These are phyloP conservation scores for Globisporangium spinosum DNA, from an alignment of 352 stramenopile genomes.

Conservation along the genomic window DNA sequence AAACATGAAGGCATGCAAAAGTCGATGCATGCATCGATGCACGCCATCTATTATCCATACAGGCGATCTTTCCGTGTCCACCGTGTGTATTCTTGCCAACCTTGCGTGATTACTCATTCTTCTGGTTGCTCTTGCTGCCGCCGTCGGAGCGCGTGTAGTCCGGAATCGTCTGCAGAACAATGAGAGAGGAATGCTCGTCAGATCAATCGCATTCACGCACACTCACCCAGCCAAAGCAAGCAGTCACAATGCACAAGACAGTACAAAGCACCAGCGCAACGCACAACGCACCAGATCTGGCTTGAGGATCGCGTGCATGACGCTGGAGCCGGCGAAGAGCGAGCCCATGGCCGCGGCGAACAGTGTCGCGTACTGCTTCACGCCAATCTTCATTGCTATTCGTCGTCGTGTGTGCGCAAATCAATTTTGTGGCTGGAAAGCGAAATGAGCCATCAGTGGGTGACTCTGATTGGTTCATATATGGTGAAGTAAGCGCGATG, in stretches of 20 bases:
- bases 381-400: conserved; percentile 52
- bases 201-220: background rate
- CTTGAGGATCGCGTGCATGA: conserved; percentile 82
- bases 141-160: conserved; percentile 17
- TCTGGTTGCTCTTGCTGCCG: conserved; percentile 11
- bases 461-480: conserved; percentile 28
- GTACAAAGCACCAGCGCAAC: background rate
- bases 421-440: background rate
- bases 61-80: background rate
- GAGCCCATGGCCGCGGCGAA: conserved; percentile 70
- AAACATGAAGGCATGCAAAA: background rate
- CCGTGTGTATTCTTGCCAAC: background rate
- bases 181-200: background rate
- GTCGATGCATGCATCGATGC: background rate
- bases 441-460: background rate
- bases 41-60: background rate
- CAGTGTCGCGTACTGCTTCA: conserved; percentile 74
- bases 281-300: conserved; percentile 59
- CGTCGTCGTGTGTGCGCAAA: background rate
- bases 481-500: background rate
- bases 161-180: conserved; percentile 10
- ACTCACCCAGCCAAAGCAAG: background rate
- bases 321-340: conserved; percentile 78
- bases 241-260: background rate
- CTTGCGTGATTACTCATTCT: conserved; percentile 3